A percentile compares a stretch with the other conserved stretches of the same genome.
These are phyloP conservation scores for Colletotrichum sp. DNA, from an alignment of 2,329 filamentous ascomycete genomes.

Conservation along the genomic window DNA sequence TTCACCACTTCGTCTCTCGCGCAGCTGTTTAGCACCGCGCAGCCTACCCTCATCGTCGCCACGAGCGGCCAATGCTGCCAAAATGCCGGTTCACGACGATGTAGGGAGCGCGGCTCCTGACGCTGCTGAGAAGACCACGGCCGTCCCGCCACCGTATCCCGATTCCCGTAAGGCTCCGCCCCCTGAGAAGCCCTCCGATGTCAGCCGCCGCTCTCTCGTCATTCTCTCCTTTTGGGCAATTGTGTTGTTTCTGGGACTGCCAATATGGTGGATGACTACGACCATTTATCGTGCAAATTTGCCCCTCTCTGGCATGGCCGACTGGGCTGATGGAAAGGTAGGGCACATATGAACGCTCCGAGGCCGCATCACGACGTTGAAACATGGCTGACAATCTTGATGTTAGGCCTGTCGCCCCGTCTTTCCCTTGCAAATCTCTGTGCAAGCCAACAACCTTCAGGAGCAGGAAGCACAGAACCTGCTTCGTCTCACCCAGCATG, in stretches of 20 bases:
- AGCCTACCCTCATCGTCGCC: background rate
- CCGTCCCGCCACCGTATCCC: background rate
- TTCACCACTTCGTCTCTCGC: background rate
- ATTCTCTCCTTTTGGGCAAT: conserved; percentile 92
- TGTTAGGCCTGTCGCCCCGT: conserved; percentile 82
- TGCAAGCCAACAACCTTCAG: conserved; percentile 72
- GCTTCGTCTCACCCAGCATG: conserved; percentile 81
- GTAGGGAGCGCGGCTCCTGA: background rate
- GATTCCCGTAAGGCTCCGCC: conserved; percentile 62
- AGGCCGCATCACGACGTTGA: background rate
- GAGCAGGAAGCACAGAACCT: conserved; percentile 74
- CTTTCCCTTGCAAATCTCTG: conserved; percentile 82
- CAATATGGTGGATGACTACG: conserved; percentile 96
- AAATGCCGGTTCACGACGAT: conserved; percentile 2
- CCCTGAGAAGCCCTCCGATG: conserved; percentile 74
- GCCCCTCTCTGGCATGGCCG: conserved; percentile 84
- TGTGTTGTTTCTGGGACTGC: conserved; percentile 81
- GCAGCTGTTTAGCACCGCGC: background rate
- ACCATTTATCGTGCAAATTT: conserved; percentile 87
- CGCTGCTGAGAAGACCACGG: background rate
- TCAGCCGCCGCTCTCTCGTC: conserved; percentile 73
- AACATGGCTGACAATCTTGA: background rate
- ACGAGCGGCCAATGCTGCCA: conserved; percentile 2
- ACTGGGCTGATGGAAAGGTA: conserved; percentile 91
- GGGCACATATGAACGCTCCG: conserved; percentile 18